A percentile compares a stretch with the other conserved stretches of the same genome.
Conservation (phyloP, 768 basidiomycete genomes). For the Podaxis sp. region DNA sequence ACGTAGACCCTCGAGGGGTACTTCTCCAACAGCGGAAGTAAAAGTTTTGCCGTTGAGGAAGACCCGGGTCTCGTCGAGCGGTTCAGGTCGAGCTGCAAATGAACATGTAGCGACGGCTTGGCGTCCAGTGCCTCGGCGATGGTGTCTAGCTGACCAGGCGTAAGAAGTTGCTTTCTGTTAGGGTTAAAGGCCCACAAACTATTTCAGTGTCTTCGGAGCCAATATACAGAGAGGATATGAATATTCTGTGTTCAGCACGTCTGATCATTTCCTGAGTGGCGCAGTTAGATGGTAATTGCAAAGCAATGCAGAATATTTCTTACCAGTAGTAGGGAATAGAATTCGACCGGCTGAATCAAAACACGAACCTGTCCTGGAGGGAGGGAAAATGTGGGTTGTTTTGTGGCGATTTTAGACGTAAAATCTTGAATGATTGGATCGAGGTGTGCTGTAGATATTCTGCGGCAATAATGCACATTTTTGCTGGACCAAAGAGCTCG, state of each 20-base stretch:
- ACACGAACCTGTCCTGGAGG: constrained; percentile 41
- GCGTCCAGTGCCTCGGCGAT: constrained; percentile 54
- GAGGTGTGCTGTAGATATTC: constrained; percentile 11
- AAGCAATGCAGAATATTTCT: constrained; percentile 14
- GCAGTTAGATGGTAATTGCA: neutral
- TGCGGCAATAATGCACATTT: neutral
- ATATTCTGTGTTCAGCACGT: constrained; percentile 74
- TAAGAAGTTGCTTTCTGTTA: neutral
- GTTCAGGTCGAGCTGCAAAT: constrained; percentile 78
- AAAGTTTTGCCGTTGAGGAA: constrained; percentile 58
- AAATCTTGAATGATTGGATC: constrained; percentile 28
- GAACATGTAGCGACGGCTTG: constrained; percentile 60
- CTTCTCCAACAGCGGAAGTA: constrained; percentile 69
- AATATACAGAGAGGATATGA: constrained; percentile 88
- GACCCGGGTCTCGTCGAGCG: constrained; percentile 73
- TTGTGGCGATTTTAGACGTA: constrained; percentile 20
- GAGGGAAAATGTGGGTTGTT: constrained; percentile 39
- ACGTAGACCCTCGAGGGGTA: constrained; percentile 73
- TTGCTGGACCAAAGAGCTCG: constrained; percentile 2
- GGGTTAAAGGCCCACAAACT: constrained; percentile 39
- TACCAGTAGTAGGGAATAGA: constrained; percentile 45
- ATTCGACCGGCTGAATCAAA: constrained; percentile 31
- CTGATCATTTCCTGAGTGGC: constrained; percentile 63
- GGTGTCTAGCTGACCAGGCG: constrained; percentile 57
- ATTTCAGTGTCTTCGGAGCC: constrained; percentile 75